Evolutionary conservation across 2,329 filamentous ascomycete species (phyloP).

Genomic region (Epichloe sylvatica): DNA sequence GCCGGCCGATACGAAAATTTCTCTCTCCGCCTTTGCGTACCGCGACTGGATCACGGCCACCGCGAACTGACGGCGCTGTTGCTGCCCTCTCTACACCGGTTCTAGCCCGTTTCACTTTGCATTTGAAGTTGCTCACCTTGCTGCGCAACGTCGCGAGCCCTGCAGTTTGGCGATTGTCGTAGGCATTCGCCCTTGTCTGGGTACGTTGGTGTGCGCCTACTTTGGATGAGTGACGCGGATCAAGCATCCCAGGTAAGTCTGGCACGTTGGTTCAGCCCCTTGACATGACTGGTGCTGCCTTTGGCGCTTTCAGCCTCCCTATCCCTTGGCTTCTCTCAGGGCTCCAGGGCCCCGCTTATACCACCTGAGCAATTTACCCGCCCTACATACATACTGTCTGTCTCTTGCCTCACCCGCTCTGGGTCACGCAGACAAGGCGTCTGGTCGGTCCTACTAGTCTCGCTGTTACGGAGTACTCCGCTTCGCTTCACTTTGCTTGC

Average conservation of each 20-base stretch:
- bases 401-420: background rate
- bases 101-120: background rate
- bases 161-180: background rate
- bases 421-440: background rate
- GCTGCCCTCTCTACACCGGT: background rate
- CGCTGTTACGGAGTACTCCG: background rate
- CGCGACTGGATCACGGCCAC: conserved; percentile 9
- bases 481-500: background rate
- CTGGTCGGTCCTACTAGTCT: background rate
- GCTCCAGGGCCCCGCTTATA: background rate
- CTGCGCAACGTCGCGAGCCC: background rate
- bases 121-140: background rate
- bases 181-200: background rate
- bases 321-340: background rate
- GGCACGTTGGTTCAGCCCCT: background rate
- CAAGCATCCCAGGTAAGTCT: background rate
- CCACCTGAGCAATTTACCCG: background rate
- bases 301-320: background rate
- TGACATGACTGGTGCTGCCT: background rate
- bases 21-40: conserved; percentile 13
- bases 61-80: conserved; percentile 5
- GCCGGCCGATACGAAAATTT: conserved; percentile 20
- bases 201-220: conserved; percentile 1
- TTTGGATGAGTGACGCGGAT: conserved; percentile 1
- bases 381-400: background rate